phyloP scores from a whole-genome alignment of 305 asterid species.

The Andrographis paniculata region DNA sequence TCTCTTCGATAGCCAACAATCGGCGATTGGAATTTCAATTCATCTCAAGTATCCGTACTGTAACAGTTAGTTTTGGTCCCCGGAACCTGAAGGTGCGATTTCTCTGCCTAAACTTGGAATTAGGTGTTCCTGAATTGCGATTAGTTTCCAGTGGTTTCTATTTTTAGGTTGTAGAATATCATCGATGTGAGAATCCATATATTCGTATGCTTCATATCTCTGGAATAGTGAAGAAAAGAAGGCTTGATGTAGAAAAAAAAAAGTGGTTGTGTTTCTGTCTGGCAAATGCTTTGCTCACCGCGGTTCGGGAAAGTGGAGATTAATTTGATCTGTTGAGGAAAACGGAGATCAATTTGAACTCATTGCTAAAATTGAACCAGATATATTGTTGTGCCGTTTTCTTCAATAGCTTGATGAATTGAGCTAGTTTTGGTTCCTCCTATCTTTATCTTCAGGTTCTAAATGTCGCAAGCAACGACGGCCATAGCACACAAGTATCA shows the following conservation, averaged over 20 bases:
- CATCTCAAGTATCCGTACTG: constrained; percentile 19
- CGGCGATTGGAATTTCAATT: constrained; percentile 25
- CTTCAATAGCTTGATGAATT: background rate
- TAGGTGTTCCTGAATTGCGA: background rate
- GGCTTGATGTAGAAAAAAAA: too few relatives aligned
- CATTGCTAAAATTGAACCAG: too few relatives aligned
- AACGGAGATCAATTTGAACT: too few relatives aligned
- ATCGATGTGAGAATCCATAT: background rate
- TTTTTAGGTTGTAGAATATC: too few relatives aligned
- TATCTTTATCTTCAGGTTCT: constrained; percentile 30
- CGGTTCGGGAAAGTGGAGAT: too few relatives aligned
- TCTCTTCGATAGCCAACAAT: constrained; percentile 26
- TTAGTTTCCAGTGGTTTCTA: too few relatives aligned
- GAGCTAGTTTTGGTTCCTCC: too few relatives aligned
- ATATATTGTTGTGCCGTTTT: background rate
- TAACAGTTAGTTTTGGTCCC: constrained; percentile 18
- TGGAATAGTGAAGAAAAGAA: too few relatives aligned
- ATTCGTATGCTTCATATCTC: too few relatives aligned
- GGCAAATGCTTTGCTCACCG: too few relatives aligned
- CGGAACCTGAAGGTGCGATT: constrained; percentile 31
- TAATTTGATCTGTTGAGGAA: too few relatives aligned
- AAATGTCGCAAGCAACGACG: constrained; percentile 42
- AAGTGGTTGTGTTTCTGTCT: too few relatives aligned
- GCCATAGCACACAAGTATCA: constrained; percentile 28
- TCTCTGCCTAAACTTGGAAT: background rate